Base-by-base conservation (phyloP, 202 grass and related monocot genomes). In the Panicum hallii region DNA sequence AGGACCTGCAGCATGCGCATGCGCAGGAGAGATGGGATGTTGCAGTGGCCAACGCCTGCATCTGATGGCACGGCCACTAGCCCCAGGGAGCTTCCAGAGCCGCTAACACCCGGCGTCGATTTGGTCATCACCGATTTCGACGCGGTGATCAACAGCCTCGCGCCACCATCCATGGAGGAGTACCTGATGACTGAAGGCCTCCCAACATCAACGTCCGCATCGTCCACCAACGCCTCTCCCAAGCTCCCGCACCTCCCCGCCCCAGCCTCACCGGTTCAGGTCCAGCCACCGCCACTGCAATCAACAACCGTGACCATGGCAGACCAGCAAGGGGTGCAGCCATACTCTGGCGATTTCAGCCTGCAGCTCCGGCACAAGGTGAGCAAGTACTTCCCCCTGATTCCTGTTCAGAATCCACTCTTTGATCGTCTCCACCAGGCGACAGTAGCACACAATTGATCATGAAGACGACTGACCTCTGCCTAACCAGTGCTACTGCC, bases 11-110 rank as follows among this genome's bases (percentile, higher is more conserved):
- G 86, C 43, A 36, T 92, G 83, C 38, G 68, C 36, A 86, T 88
- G 47, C 90, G 90, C 87, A 88, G 79, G 48, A 79, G 82, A 19
- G 82, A 91, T 62, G 79, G 87, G 17, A 46, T 90, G 17, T 91
- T 92, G 69, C 86, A 93, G 83, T 98, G 85, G 93, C 89, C 89
- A 16, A 82, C 67, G 82, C 82, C 82, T 85, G 61, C 47, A 16
- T 81, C 41, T 17, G 28, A 20, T 44, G 44, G 15, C 68, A 70
- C 57, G 55, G 12, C 44, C 11, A 70, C 60, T 74, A 80, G 73
- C 64, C 52, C 60, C 12, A 32, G 15, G 5, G 42, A 48, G 3
- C 44, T 72, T 5, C 40, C 82, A 32, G 32, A 62, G 30, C 52
- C 80, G 7, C 43, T 16, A 55, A 85, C 56, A 15, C 88, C 75